Base-by-base conservation (phyloP, 257 asterid genomes). In the Verbascum thapsus region DNA sequence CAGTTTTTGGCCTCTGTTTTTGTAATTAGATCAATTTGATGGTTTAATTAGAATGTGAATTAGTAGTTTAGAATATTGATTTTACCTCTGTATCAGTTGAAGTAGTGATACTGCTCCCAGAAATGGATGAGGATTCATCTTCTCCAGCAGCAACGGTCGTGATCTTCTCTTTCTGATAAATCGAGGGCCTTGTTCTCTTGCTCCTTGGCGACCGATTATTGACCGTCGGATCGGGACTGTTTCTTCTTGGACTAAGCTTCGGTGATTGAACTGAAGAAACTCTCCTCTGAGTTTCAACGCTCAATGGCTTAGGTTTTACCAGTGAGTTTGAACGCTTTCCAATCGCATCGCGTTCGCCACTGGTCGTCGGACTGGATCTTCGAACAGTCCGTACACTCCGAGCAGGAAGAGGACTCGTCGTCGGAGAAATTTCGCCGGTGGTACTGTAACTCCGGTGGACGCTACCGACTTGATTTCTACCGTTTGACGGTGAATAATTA, bases 61-160 rank as follows among this genome's bases (percentile, higher is more conserved):
- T 26, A 1, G 32, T 26, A 26, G 5, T 26, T 26, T 26, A 26
- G 32, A n/a, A n/a, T n/a, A n/a, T 35, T 7, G 23, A 61, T 13
- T 10, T 39, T 80, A 89, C 99, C 91, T 89, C 97, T 35, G 84
- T 77, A 70, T 92, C 95, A 13, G 85, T 81, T 30, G 94, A 76
- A 3, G 94, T 77, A 40, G 94, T 83, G 59, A 76, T 67, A 18
- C 92, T 86, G 70, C 96, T 86, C 45, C 81, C 95, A 37, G 95
- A 85, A 37, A 85, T 66, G 69, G 97, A 87, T 11, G 94, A 89
- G 47, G 95, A 79, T 51, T 85, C 96, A 48, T 90, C 96, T 79
- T 89, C 96, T 11, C 83, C 72, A 1, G 63, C 68, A 0, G 23
- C 67, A 16, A 63, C 63, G 53, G 67, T 70, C 0, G 83, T 62